Base-by-base conservation (phyloP, 2,329 filamentous ascomycete species). In the Zymoseptoria crescenta region DNA sequence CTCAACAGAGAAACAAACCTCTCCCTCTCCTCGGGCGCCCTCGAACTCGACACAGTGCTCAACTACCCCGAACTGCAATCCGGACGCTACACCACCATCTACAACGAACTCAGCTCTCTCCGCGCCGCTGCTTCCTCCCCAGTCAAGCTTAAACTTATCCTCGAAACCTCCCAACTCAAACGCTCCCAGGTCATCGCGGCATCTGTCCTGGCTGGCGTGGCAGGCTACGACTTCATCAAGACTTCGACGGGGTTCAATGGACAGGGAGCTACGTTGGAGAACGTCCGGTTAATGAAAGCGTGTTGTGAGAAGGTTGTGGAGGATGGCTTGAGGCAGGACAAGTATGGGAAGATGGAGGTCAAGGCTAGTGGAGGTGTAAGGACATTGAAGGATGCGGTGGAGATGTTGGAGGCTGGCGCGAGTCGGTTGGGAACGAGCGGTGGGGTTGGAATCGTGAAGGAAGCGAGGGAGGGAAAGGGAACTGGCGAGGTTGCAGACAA, bases 181-280 rank as follows among this genome's bases (percentile, higher is more conserved):
- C 62, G 68, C 4, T 66, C 74, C 4, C 75, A 84, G 62, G 79
- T 84, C 56, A 75, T 84, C 35, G 81, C 81, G 1, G 82, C 77
- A 0, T 77, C 77, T 19, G 75, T 79, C 21, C 73, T 85, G 49
- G 77, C 80, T 1, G 77, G 76, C 16, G 74, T 77, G 35, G 81
- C 82, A 1, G 76, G 76, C 4, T 80, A 81, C 53, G 81, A 85
- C 64, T 85, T 78, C 62, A 79, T 86, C 61, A 85, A 85, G 73
- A 85, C 83, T 0, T 80, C 77, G 29, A 85, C 83, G 1, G 83
- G 83, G 1, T 84, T 84, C 69, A 77, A 79, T 54, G 83, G 82
- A 0, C 73, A 74, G 0, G 82, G 82, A 8, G 83, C 83, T 0
- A 79, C 68, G 41, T 72, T 78, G 16, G 76, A 80, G 55, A 73